A percentile compares a stretch with the other conserved stretches of the same genome.
These are phyloP conservation scores for Pyrenophora teres DNA, from an alignment of 2,329 filamentous ascomycete species.

Conservation along the genomic window DNA sequence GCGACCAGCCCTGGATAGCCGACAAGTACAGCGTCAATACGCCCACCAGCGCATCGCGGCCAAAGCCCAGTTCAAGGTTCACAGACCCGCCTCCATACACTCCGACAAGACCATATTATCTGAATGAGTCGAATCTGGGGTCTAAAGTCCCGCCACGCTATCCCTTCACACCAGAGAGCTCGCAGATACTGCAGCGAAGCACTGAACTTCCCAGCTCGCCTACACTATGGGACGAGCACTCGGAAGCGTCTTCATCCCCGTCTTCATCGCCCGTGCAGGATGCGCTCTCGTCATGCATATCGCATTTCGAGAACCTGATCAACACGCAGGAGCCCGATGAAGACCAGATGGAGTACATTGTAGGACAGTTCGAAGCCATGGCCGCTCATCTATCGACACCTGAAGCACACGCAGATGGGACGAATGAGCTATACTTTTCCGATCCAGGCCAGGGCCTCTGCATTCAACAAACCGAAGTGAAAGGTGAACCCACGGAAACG, in stretches of 20 bases:
- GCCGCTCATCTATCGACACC: constrained; percentile 35
- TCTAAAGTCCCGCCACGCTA: constrained; percentile 27
- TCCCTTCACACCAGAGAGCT: constrained; percentile 42
- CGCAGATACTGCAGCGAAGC: constrained; percentile 25
- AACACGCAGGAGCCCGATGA: constrained; percentile 37
- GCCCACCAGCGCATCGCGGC: constrained; percentile 18
- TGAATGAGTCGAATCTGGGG: constrained; percentile 10
- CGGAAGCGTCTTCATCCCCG: constrained; percentile 27
- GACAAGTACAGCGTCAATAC: constrained; percentile 6
- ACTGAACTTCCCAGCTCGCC: constrained; percentile 25
- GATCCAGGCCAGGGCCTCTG: constrained; percentile 13
- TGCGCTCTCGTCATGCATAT: constrained; percentile 39
- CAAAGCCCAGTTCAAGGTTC: constrained; percentile 19
- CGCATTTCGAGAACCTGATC: constrained; percentile 39
- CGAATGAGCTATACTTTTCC: constrained; percentile 28
- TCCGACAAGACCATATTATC: constrained; percentile 23
- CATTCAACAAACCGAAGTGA: constrained; percentile 4
- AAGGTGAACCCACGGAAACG: constrained; percentile 3
- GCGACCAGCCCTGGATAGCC: constrained; percentile 5
- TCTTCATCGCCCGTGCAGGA: constrained; percentile 36
- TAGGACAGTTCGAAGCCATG: constrained; percentile 42
- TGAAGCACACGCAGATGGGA: constrained; percentile 25
- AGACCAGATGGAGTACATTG: constrained; percentile 43
- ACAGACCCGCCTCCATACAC: constrained; percentile 28
- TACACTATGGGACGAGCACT: constrained; percentile 32